Evolutionary conservation across 371 early-diverging fungal species (phyloP), one percentile per base, ranked within the genome.

Genomic region (Actinomortierella wolfii): DNA sequence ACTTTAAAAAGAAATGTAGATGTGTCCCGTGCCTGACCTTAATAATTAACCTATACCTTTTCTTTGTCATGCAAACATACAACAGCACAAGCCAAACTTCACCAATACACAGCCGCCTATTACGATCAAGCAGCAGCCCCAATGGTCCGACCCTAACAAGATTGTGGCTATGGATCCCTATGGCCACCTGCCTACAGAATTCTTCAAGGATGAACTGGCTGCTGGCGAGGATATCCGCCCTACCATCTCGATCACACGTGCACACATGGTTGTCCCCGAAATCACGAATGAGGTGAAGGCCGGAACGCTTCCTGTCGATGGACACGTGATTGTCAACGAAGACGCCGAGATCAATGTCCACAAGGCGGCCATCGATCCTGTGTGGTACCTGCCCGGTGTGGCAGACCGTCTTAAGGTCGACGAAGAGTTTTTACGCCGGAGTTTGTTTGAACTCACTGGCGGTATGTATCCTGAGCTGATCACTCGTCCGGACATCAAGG

Each of bases 381-480:
- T 97, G 6, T 97, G 97, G 97, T 90, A 89, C 59, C 79, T 97
- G 7, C 97, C 97, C 5, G 97, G 97, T 2, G 93, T 97, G 0
- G 97, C 97, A 24, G 81, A 86, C 49, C 85, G 97, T 17, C 93
- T 97, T 69, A 89, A 91, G 15, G 94, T 95, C 55, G 90, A 89
- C 24, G 97, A 97, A 76, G 83, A 89, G 2, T 76, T 86, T 4
- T 78, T 97, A 60, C 86, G 97, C 28, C 86, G 96, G 2, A 91
- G 92, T 0, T 76, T 97, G 18, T 97, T 96, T 61, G 92, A 91
- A 65, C 90, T 88, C 57, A 89, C 88, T 1, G 94, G 97, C 39
- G 97, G 97, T 59, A 95, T 96, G 97, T 97, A 96, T 66, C 97
- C 97, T 0, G 97, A 97, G 65, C 85, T 97, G 58, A 92, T 97